Evolutionary conservation across 1,139 yeast genomes (phyloP), one percentile per base, ranked within the genome.

Genomic region (Zygoascus hellenicus): DNA sequence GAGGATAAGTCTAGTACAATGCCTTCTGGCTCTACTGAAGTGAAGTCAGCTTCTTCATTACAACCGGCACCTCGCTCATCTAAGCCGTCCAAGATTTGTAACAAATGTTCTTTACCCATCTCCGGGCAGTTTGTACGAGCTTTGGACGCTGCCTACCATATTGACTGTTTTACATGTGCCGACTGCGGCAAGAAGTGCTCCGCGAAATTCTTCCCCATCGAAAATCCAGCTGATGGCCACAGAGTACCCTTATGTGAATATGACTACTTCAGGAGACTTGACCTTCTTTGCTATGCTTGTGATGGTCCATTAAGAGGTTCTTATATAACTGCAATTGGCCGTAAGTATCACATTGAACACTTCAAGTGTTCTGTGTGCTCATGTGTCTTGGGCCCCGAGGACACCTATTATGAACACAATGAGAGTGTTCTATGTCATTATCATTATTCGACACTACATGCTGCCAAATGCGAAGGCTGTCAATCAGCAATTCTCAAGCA

Each of bases 401-500:
- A 92, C 65, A 87, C 92, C 57, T 88, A 87, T 64, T 92, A 90
- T 64, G 97, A 92, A 65, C 94, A 87, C 62, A 82, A 84, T 31
- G 81, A 83, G 52, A 76, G 79, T 52, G 82, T 92, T 15, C 92
- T 83, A 66, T 92, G 98, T 63, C 96, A 89, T 62, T 89, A 76
- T 61, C 98, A 92, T 66, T 94, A 89, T 62, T 82, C 96, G 9
- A 82, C 83, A 51, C 70, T 79, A 48, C 83, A 83, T 64, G 97
- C 97, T 1, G 83, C 85, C 29, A 83, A 83, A 52, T 94, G 98
- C 70, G 95, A 88, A 67, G 97, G 97, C 17, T 92, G 98, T 67
- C 78, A 83, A 53, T 83, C 89, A 32, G 87, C 97, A 1, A 92
- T 92, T 48, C 79, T 94, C 31, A 90, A 90, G 59, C 97, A 92